Evolutionary conservation across 164 flowering plant species (phyloP), one percentile per base, ranked within the genome.

Genomic region (Malania oleifera): DNA sequence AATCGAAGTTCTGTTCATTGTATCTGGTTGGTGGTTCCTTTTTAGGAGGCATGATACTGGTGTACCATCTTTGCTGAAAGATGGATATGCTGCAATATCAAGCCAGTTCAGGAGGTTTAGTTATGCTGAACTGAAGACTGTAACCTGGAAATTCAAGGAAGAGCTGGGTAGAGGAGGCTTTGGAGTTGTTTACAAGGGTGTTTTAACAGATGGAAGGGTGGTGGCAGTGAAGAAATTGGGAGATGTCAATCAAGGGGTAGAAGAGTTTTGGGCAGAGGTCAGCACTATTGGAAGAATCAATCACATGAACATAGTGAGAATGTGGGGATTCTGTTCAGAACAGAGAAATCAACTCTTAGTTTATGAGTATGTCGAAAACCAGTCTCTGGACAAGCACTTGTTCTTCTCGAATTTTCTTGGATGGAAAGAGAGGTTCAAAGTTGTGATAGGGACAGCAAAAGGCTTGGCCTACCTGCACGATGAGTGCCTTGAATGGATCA

Each of bases 121-220:
- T 28, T 79, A 67, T 25, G 27, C 35, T 1, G 80, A 79, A 37
- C 74, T 82, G 22, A 73, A 68, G 64, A 78, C 49, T 46, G 80
- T 75, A 28, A 78, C 81, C 5, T 28, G 52, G 1, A 76, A 74
- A 9, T 78, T 78, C 70, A 68, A 62, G 35, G 60, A 70, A 24
- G 77, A 76, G 61, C n/a, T 78, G 0, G 82, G 85, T 0, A 60
- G 66, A 62, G 86, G 86, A 45, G 78, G 73, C 7, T 72, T 65
- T 1, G 81, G 86, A 12, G 41, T 24, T 13, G 86, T 81, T 22
- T 77, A 70, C 47, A 81, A 74, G 43, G 83, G 83, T 5, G 43
- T 51, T 43, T 34, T 78, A 41, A 52, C 34, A 7, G 81, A 81
- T 39, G 74, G 59, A 28, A 67, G 81, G 24, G 62, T 51, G 0